Base-by-base conservation (phyloP, 1,284 basidiomycete genomes). In the Melampsora americana region DNA sequence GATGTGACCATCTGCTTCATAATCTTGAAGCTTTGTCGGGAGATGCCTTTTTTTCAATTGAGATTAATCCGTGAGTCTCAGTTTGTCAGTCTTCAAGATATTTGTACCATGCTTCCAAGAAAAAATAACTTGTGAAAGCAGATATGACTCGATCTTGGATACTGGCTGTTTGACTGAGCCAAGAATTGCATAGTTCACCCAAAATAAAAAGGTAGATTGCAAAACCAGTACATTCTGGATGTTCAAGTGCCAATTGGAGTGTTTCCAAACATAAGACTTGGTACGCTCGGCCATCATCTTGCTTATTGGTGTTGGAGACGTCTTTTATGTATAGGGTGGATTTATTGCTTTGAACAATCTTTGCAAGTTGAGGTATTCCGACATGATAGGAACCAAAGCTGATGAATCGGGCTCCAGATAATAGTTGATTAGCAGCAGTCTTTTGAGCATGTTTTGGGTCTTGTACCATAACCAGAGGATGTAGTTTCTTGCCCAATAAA, bases 361-460 rank as follows among this genome's bases (percentile, higher is more conserved):
- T 9, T 1, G 59, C 69, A n/a, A 61, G 53, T 5, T 70, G 69
- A n/a, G 53, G 46, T 1, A 70, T 70, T 30, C 59, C 59, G 11
- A 70, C 20, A 28, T 61, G 46, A 35, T 26, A 70, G 44, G 42
- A 59, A 23, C 69, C 56, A 28, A 70, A 70, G 3, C 23, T 46
- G 46, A 70, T 16, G 12, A 62, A 56, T 28, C 42, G 18, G 26
- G 69, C 60, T 30, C 69, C 69, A 9, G 69, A 64, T 14, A 71
- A 61, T 5, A 62, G 7, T 42, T 71, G 69, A 46, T 67, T 67
- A 5, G 30, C 66, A 32, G 32, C 26, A 48, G 66, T 67, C 44
- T 67, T 67, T n/a, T 23, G 12, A 11, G 66, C 66, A 48, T 67
- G 66, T 48, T 67, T 67, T 42, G 66, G 66, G 46, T 67, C 42